Base-by-base conservation (phyloP, 371 early-diverging fungal species). In the Nematocida ironsii region DNA sequence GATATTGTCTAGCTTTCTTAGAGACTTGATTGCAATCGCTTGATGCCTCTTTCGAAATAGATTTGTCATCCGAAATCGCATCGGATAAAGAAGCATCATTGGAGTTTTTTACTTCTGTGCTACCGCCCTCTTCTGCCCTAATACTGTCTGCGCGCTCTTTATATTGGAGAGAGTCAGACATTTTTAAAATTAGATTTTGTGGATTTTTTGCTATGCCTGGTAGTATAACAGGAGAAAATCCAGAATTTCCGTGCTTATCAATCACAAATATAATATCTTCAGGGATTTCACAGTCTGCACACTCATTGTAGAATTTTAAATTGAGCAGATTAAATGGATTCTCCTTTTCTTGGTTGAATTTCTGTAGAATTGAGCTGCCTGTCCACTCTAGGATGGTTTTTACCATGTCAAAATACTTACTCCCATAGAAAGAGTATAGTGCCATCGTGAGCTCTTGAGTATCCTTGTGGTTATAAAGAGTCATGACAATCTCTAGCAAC, bases 401-500 rank as follows among this genome's bases (percentile, higher is more conserved):
- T 5, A 85, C 66, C 54, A 71, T 82, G 60, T 86, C 86, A 58
- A 84, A 54, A 72, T 83, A 86, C 25, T 73, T 82, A n/a, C 80
- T 76, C 16, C 73, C 83, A 69, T 72, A 67, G 25, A 75, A 73
- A 6, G 82, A 60, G 9, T 84, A 50, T 7, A 81, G 67, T 48
- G 90, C 80, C 54, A 90, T 89, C 48, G 91, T 86, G n/a, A 86
- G 86, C 23, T 66, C 64, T 71, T 72, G 71, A 13, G 72, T 45
- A 7, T 56, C 50, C 50, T 90, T 93, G 80, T 91, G 89, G 52
- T 91, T 91, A 68, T 96, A 94, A 33, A 98, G 86, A 54, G 94
- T 85, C 75, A 92, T 92, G 0, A 92, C 90, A 4, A 98, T 84
- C 87, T 98, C 99, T 39, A 97, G 88, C 0, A 94, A 91, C 42